These are phyloP conservation scores for Lachancea thermotolerans DNA, from an alignment of 805 yeast genomes.

Conservation along the genomic window DNA sequence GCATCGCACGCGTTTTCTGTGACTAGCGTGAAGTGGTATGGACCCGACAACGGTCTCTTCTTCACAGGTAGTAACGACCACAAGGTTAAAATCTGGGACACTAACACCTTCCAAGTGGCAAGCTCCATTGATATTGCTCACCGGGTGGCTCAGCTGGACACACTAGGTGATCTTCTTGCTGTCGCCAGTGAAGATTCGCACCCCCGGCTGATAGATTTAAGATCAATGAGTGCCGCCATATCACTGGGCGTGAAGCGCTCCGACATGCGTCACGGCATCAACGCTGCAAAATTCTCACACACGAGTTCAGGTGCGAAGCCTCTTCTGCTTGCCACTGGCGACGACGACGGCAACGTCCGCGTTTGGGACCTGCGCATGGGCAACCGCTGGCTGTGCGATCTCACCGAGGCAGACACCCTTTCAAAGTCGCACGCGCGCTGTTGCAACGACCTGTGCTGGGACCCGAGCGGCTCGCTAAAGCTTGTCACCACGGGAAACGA, in stretches of 20 bases:
- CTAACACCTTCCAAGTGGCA: slow-evolving; percentile 56
- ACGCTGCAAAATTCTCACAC: slow-evolving; percentile 70
- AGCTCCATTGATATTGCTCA: slow-evolving; percentile 57
- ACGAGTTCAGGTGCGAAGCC: slow-evolving; percentile 29
- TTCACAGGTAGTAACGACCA: slow-evolving; percentile 76
- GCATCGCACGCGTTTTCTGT: slow-evolving; percentile 59
- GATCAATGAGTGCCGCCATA: slow-evolving; percentile 69
- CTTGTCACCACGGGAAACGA: slow-evolving; percentile 70
- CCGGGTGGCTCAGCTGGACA: slow-evolving; percentile 61
- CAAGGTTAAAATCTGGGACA: slow-evolving; percentile 74
- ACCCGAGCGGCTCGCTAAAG: slow-evolving; percentile 48
- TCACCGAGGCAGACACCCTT: slow-evolving; percentile 14
- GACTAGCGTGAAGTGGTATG: slow-evolving; percentile 81
- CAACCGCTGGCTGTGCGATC: slow-evolving; percentile 22
- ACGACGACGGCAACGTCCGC: slow-evolving; percentile 70
- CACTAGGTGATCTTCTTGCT: slow-evolving; percentile 46
- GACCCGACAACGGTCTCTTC: slow-evolving; percentile 79
- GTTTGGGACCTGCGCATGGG: slow-evolving; percentile 73
- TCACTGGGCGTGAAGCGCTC: slow-evolving; percentile 54
- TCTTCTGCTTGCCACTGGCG: slow-evolving; percentile 67
- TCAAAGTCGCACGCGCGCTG: slow-evolving; percentile 66
- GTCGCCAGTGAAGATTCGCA: slow-evolving; percentile 66
- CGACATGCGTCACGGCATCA: slow-evolving; percentile 35
- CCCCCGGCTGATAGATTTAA: slow-evolving; percentile 62
- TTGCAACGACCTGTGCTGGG: slow-evolving; percentile 77